These are phyloP conservation scores for Isochrysis galbana DNA, from an alignment of 78 protist genomes.

Conservation along the genomic window DNA sequence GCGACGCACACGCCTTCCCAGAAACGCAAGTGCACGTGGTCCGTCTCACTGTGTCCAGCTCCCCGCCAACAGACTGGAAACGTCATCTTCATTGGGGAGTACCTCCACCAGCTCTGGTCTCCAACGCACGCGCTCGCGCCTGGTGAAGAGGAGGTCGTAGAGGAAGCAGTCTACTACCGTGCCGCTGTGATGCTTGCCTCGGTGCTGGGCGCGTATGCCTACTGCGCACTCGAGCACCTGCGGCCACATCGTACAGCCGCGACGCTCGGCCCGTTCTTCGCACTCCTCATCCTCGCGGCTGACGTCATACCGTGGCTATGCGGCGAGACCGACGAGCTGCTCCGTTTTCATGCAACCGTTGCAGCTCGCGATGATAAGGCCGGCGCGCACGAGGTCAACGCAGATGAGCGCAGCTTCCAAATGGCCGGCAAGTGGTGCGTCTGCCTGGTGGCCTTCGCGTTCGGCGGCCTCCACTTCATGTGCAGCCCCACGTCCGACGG, in stretches of 20 bases:
- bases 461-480: neutral
- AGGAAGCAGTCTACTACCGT: neutral
- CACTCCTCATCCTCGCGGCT: neutral
- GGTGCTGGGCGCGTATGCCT: neutral
- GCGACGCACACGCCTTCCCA: too few relatives aligned
- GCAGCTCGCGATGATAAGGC: too few relatives aligned
- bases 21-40: too few relatives aligned
- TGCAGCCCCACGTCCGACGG: neutral
- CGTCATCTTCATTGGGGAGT: too few relatives aligned
- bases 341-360: too few relatives aligned
- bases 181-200: neutral
- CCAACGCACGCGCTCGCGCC: too few relatives aligned
- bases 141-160: too few relatives aligned
- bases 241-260: neutral
- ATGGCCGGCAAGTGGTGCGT: too few relatives aligned
- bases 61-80: too few relatives aligned
- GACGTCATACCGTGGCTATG: neutral
- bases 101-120: too few relatives aligned
- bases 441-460: neutral
- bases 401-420: neutral
- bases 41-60: too few relatives aligned
- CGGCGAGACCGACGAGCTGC: neutral
- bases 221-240: neutral
- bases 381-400: too few relatives aligned
- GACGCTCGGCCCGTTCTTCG: neutral